A percentile compares a stretch with the other conserved stretches of the same genome.
Evolutionary conservation across 2,329 filamentous ascomycete genomes (phyloP).

Genomic region (Lasiodiplodia hormozganensis): DNA sequence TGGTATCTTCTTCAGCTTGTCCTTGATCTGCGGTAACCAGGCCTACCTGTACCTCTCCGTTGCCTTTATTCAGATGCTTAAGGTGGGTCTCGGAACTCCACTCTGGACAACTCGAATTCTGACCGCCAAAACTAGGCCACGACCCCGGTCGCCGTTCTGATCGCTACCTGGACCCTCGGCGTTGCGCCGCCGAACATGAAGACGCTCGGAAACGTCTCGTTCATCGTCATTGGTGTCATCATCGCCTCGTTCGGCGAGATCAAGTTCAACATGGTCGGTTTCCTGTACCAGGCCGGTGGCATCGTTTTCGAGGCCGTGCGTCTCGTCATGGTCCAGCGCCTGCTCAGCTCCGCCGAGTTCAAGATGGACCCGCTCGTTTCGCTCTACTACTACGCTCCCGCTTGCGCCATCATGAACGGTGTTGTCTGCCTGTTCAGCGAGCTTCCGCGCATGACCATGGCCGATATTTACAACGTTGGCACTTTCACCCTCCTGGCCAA

Average conservation of each 20-base stretch:
- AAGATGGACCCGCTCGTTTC: conserved; percentile 93
- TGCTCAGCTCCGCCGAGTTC: conserved; percentile 82
- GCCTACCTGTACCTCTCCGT: conserved; percentile 95
- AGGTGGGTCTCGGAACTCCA: conserved; percentile 62
- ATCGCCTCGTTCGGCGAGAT: conserved; percentile 97
- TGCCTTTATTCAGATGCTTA: conserved; percentile 99
- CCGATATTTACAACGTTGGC: conserved; percentile 76
- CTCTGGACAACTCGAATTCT: conserved; percentile 25
- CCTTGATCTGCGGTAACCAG: conserved; percentile 94
- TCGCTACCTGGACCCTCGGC: conserved; percentile 87
- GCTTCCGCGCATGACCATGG: conserved; percentile 71
- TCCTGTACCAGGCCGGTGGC: conserved; percentile 79
- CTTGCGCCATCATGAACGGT: conserved; percentile 83
- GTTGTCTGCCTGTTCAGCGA: conserved; percentile 76
- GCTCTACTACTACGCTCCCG: conserved; percentile 87
- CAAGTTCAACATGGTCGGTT: conserved; percentile 82
- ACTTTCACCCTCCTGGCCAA: conserved; percentile 76
- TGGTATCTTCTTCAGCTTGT: conserved; percentile 93
- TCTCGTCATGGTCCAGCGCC: conserved; percentile 82
- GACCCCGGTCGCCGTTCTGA: conserved; percentile 89
- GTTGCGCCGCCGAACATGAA: conserved; percentile 83
- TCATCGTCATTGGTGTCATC: conserved; percentile 93
- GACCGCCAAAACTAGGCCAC: conserved; percentile 69
- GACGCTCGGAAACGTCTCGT: conserved; percentile 89
- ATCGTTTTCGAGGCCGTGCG: conserved; percentile 83